Evolutionary conservation across 345 rosid species (phyloP).

Genomic region (Salix caprea): DNA sequence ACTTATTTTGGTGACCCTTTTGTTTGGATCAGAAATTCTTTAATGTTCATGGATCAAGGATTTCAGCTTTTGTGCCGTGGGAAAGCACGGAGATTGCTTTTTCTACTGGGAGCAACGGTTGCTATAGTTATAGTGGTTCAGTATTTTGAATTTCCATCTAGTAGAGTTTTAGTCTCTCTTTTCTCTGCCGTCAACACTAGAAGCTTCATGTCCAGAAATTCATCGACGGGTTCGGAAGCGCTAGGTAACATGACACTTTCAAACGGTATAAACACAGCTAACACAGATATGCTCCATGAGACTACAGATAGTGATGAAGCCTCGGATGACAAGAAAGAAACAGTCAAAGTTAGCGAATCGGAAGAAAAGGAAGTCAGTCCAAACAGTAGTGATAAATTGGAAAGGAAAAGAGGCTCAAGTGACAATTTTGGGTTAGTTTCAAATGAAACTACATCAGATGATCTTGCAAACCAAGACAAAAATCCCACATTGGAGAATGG

Average conservation of each 20-base stretch:
- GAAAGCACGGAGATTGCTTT: slow-evolving; percentile 43
- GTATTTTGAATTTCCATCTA: slow-evolving; percentile 51
- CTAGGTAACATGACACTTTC: slow-evolving; percentile 8
- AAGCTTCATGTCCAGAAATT: neutral
- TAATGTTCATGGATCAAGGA: slow-evolving; percentile 40
- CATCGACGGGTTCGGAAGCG: slow-evolving; percentile 7
- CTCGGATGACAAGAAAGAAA: neutral
- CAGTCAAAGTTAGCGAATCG: neutral
- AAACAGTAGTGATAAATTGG: slow-evolving; percentile 4
- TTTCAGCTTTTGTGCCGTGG: slow-evolving; percentile 33
- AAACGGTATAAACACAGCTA: slow-evolving; percentile 24
- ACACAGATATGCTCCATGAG: slow-evolving; percentile 17
- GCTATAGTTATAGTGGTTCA: slow-evolving; percentile 39
- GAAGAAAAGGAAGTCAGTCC: neutral
- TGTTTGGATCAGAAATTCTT: neutral
- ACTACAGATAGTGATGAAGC: slow-evolving; percentile 12
- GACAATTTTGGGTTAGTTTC: slow-evolving; percentile 6
- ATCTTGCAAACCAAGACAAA: slow-evolving; percentile 7
- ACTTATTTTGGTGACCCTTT: neutral
- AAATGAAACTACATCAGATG: neutral
- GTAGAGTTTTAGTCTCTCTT: slow-evolving; percentile 35
- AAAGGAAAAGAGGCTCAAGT: slow-evolving; percentile 10
- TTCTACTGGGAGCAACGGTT: slow-evolving; percentile 35
- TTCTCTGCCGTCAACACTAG: slow-evolving; percentile 36
- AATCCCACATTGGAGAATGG: neutral